A percentile compares a stretch with the other conserved stretches of the same genome.
phyloP scores from a whole-genome alignment of 2,329 filamentous ascomycete species.

The Dactylellina sp. region DNA sequence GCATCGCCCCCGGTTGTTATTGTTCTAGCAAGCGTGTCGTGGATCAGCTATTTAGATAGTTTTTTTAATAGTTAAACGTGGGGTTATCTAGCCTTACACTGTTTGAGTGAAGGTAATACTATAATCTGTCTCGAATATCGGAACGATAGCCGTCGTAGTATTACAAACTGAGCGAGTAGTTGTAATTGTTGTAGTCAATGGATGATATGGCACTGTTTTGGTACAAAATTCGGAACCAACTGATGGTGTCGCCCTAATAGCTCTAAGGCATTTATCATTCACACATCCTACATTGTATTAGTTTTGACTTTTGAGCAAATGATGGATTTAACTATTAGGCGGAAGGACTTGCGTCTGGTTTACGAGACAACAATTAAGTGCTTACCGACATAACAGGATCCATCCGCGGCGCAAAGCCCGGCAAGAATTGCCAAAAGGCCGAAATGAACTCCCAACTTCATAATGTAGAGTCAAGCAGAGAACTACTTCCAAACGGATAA shows the following conservation, averaged over 20 bases:
- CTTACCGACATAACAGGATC: not conserved
- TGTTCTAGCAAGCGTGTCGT: not conserved
- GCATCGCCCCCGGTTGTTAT: not conserved
- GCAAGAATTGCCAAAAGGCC: not conserved
- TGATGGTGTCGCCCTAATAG: slow-evolving; percentile 2
- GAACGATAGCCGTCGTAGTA: not conserved
- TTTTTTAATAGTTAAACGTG: not conserved
- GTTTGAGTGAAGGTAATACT: not conserved
- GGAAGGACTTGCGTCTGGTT: no score
- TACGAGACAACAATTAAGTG: not conserved
- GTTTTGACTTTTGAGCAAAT: no score
- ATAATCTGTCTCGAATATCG: not conserved
- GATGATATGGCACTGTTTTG: not conserved
- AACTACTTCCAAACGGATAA: no score
- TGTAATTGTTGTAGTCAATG: not conserved
- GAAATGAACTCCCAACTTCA: not conserved
- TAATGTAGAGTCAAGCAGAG: not conserved
- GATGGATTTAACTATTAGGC: no score
- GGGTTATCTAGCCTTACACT: not conserved
- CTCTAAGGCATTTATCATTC: not conserved
- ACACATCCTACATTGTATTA: not conserved
- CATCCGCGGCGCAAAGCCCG: not conserved
- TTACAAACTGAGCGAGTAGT: not conserved
- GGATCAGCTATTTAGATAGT: not conserved
- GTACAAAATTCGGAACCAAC: slow-evolving; percentile 3